A percentile compares a stretch with the other conserved stretches of the same genome.
Conservation (phyloP, 805 yeast species). For the Candida ovalis region DNA sequence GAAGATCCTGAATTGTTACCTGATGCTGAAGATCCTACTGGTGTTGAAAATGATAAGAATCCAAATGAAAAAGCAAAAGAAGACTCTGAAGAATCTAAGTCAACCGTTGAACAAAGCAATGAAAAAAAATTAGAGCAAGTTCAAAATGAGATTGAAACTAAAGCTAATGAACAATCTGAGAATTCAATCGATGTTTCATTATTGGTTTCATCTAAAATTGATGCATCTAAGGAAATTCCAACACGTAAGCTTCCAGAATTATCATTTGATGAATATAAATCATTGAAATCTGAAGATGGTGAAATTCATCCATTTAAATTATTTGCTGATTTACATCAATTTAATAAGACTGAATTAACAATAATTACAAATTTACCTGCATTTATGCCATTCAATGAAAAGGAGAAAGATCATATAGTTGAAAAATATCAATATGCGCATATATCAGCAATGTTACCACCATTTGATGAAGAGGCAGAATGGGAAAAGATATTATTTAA, state of each 20-base stretch:
- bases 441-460: slow-evolving; percentile 61
- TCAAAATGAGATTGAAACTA: background rate
- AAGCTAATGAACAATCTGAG: slow-evolving; percentile 3
- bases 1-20: background rate
- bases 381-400: slow-evolving; percentile 44
- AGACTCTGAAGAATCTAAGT: slow-evolving; percentile 4
- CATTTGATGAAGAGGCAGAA: slow-evolving; percentile 55
- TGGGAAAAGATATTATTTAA: slow-evolving; percentile 59
- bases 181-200: slow-evolving; percentile 35
- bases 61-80: background rate
- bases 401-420: slow-evolving; percentile 27
- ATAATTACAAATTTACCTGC: slow-evolving; percentile 45
- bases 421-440: slow-evolving; percentile 40
- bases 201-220: slow-evolving; percentile 30
- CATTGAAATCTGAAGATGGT: slow-evolving; percentile 3
- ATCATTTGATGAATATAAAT: slow-evolving; percentile 27
- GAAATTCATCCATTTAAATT: slow-evolving; percentile 42
- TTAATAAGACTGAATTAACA: slow-evolving; percentile 44
- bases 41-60: background rate
- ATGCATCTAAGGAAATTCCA: slow-evolving; percentile 32
- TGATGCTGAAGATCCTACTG: background rate
- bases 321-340: slow-evolving; percentile 37
- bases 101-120: background rate
- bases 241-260: slow-evolving; percentile 28
- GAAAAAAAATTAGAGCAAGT: background rate